These are phyloP conservation scores for Dalbergia cultrata DNA, from an alignment of 306 rosid genomes.

Conservation along the genomic window DNA sequence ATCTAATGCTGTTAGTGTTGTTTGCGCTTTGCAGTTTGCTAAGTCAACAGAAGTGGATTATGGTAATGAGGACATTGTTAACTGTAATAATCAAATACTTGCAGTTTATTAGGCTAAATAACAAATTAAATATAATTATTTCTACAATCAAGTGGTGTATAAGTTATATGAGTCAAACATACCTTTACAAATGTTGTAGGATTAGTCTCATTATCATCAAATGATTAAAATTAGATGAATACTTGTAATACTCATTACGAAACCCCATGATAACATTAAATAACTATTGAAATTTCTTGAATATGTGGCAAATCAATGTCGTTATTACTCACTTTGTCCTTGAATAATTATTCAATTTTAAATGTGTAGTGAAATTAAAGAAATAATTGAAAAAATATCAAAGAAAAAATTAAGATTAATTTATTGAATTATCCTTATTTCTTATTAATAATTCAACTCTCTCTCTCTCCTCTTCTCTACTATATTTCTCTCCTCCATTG, in stretches of 20 bases:
- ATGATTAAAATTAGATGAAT: not conserved
- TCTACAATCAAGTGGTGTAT: not conserved
- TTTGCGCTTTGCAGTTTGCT: slow-evolving; percentile 30
- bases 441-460: no score
- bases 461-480: no score
- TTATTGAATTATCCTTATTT: no score
- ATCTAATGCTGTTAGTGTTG: not conserved
- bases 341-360: no score
- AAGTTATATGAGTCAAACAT: not conserved
- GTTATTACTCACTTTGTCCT: no score
- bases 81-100: not conserved
- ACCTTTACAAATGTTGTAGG: not conserved
- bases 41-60: not conserved
- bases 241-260: not conserved
- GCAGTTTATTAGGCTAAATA: not conserved
- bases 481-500: no score
- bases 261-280: not conserved
- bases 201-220: not conserved
- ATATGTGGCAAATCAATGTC: not conserved
- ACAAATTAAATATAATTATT: not conserved
- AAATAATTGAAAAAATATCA: no score
- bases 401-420: no score
- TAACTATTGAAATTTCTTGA: not conserved
- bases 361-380: no score
- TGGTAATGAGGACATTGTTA: not conserved